These are phyloP conservation scores for Paraphoma sp. DNA, from an alignment of 2,329 filamentous ascomycete genomes.

Conservation along the genomic window DNA sequence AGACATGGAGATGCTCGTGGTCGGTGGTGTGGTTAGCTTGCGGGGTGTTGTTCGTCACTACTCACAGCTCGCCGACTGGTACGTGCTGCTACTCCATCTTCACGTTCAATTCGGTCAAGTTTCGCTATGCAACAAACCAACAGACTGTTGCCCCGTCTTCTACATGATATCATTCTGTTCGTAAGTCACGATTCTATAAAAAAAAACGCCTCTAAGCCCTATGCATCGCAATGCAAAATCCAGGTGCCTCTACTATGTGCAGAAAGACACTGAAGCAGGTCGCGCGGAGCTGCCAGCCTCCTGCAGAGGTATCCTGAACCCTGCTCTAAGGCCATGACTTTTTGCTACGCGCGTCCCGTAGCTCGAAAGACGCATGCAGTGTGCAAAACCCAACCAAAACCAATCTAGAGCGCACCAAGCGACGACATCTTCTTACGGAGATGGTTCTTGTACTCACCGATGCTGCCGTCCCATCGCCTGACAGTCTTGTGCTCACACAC, in stretches of 20 bases:
- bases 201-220: constrained; percentile 46
- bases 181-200: constrained; percentile 38
- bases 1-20: constrained; percentile 7
- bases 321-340: constrained; percentile 41
- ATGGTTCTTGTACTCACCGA: constrained; percentile 97
- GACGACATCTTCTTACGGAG: constrained; percentile 98
- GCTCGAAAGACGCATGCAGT: constrained; percentile 36
- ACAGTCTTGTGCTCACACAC: constrained; percentile 99
- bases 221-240: constrained; percentile 45
- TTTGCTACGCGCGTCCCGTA: constrained; percentile 32
- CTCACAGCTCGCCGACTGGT: constrained; percentile 20
- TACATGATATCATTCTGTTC: constrained; percentile 44
- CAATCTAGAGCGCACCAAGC: constrained; percentile 74
- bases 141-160: constrained; percentile 10
- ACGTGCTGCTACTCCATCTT: constrained; percentile 11
- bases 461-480: constrained; percentile 83
- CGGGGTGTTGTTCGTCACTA: constrained; percentile 28
- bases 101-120: no score
- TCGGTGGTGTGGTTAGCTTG: constrained; percentile 19
- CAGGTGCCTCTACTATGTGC: constrained; percentile 40
- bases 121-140: not conserved
- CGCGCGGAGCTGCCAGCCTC: constrained; percentile 42
- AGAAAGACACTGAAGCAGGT: constrained; percentile 43
- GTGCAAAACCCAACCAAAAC: constrained; percentile 18
- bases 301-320: constrained; percentile 38